These are phyloP conservation scores for Arthroderma sp. DNA, from an alignment of 2,329 filamentous ascomycete genomes.

Conservation along the genomic window DNA sequence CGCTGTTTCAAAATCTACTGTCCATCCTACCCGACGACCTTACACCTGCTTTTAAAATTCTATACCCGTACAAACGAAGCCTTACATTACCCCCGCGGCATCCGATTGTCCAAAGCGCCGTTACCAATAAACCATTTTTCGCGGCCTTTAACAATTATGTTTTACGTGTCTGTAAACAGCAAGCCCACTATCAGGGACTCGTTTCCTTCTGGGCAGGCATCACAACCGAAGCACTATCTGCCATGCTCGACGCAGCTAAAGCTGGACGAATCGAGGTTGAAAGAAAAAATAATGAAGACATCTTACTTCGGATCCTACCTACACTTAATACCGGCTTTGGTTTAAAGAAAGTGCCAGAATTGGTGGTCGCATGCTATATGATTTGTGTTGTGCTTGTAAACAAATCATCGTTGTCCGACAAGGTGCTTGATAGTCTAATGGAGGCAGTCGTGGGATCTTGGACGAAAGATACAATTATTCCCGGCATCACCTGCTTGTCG, in stretches of 20 bases:
- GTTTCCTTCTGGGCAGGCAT: slow-evolving; percentile 86
- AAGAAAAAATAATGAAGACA: slow-evolving; percentile 64
- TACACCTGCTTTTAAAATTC: slow-evolving; percentile 64
- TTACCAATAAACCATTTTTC: slow-evolving; percentile 64
- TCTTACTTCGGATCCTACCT: slow-evolving; percentile 55
- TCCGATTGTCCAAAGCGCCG: slow-evolving; percentile 70
- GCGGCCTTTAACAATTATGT: slow-evolving; percentile 65
- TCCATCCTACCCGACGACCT: slow-evolving; percentile 69
- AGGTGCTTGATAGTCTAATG: slow-evolving; percentile 75
- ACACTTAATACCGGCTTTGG: slow-evolving; percentile 65
- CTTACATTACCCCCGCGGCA: slow-evolving; percentile 64
- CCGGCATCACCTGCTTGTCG: slow-evolving; percentile 66
- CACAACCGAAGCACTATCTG: slow-evolving; percentile 70
- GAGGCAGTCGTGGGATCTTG: slow-evolving; percentile 71
- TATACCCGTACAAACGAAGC: slow-evolving; percentile 73
- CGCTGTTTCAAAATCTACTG: slow-evolving; percentile 71
- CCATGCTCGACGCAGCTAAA: slow-evolving; percentile 62
- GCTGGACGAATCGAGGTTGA: slow-evolving; percentile 67
- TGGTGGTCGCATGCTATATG: slow-evolving; percentile 85
- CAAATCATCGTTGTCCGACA: slow-evolving; percentile 67
- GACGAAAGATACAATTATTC: slow-evolving; percentile 56
- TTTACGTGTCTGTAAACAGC: slow-evolving; percentile 55
- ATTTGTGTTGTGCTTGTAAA: slow-evolving; percentile 72
- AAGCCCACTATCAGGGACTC: slow-evolving; percentile 62
- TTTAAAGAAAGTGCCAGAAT: slow-evolving; percentile 60